Conservation (phyloP, 176 grass and related monocot species). For the Neostapfia colusana region DNA sequence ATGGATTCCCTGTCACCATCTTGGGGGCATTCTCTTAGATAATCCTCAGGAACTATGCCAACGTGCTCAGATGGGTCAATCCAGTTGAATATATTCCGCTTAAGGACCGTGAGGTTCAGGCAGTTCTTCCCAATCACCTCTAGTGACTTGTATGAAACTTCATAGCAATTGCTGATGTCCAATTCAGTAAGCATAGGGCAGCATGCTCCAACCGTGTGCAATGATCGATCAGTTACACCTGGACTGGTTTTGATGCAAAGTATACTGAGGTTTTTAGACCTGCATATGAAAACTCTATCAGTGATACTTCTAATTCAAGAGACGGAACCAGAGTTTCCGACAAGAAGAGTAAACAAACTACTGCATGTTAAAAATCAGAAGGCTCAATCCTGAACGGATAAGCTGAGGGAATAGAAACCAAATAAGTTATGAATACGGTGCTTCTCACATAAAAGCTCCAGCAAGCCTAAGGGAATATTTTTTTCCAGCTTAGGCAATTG, state of each 20-base stretch:
- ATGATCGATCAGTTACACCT: slow-evolving; percentile 56
- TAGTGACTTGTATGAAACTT: slow-evolving; percentile 71
- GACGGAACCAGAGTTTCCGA: background rate
- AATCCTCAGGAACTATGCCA: slow-evolving; percentile 69
- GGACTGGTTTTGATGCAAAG: slow-evolving; percentile 74
- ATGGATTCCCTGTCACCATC: slow-evolving; percentile 78
- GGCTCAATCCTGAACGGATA: background rate
- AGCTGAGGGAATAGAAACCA: background rate
- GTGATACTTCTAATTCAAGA: slow-evolving; percentile 8
- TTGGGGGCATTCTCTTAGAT: slow-evolving; percentile 75
- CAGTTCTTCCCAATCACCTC: slow-evolving; percentile 77
- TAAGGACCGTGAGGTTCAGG: slow-evolving; percentile 60
- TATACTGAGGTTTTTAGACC: slow-evolving; percentile 59
- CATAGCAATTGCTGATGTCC: slow-evolving; percentile 89
- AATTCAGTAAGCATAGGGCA: slow-evolving; percentile 69
- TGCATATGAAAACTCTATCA: slow-evolving; percentile 44
- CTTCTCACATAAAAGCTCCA: background rate
- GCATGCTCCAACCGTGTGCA: slow-evolving; percentile 54
- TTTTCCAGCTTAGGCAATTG: background rate
- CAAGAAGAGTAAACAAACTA: background rate
- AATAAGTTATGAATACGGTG: background rate
- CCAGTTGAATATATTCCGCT: slow-evolving; percentile 82
- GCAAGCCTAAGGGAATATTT: background rate
- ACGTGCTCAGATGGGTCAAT: slow-evolving; percentile 76
- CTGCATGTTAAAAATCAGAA: background rate